phyloP scores from a whole-genome alignment of 768 basidiomycete species.

The Hirschioporus abietinus region DNA sequence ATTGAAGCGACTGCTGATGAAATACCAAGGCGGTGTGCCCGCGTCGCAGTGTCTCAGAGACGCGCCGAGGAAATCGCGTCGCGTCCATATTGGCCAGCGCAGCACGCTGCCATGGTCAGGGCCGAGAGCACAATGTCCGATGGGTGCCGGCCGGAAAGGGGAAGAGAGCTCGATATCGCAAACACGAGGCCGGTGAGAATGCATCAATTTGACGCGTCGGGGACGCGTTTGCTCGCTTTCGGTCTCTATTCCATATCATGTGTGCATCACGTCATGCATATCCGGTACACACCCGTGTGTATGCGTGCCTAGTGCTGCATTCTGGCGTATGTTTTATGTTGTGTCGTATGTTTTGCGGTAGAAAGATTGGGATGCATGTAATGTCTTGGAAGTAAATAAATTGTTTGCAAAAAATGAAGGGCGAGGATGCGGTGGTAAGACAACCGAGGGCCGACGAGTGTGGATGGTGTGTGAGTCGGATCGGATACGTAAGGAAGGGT shows the following conservation, averaged over 20 bases:
- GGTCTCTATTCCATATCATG: background rate
- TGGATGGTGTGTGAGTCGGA: conserved; percentile 1
- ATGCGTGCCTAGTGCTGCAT: too few relatives aligned
- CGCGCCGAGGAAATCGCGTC: background rate
- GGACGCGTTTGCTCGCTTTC: background rate
- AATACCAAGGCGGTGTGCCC: background rate
- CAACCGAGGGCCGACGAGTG: background rate
- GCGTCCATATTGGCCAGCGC: background rate
- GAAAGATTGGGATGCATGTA: too few relatives aligned
- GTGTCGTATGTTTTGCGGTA: background rate
- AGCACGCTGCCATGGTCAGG: background rate
- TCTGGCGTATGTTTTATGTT: background rate
- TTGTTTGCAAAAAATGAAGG: too few relatives aligned
- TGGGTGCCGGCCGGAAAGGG: background rate
- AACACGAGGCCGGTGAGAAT: background rate
- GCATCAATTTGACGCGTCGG: background rate
- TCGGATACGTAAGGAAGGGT: conserved; percentile 1
- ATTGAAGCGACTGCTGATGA: background rate
- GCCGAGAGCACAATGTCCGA: background rate
- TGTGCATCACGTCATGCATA: background rate
- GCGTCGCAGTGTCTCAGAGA: background rate
- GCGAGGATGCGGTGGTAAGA: background rate
- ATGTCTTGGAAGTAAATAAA: too few relatives aligned
- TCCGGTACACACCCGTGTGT: background rate
- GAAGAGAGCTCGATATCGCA: too few relatives aligned